Evolutionary conservation across 306 rosid genomes (phyloP), one percentile per base, ranked within the genome.

Genomic region (Gleditsia sinensis): DNA sequence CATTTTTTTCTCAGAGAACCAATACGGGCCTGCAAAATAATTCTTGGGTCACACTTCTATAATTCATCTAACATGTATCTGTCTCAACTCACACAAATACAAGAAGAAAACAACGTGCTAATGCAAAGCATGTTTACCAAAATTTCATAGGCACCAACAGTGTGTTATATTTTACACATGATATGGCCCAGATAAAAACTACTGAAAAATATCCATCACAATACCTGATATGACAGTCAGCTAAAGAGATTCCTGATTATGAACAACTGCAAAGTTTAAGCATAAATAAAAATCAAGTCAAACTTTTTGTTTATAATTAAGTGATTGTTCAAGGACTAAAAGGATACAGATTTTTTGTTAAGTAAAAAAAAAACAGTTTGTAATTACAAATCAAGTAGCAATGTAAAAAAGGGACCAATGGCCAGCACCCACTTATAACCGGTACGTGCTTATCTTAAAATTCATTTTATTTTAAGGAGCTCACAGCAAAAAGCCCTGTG

Each of bases 151-250:
- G 34, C 34, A 74, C 32, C 62, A 63, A n/a, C 62, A 53, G 50
- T 11, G 33, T 28, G 71, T 14, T 57, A 45, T 64, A 53, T 17
- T 70, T 51, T 64, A 72, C 59, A 59, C 59, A 48, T 27, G 60
- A 36, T 20, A 66, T 20, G 33, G 54, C 48, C 67, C 60, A 67
- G 40, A 51, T 50, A 60, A 36, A 54, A 45, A 51, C 48, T 34
- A 24, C 23, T 43, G 13, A 61, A 77, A 6, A 65, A 27, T 13
- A 54, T 23, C 59, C 50, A 30, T 14, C 64, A 39, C 33, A 58
- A 60, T 83, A 94, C 99, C 99, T 92, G 97, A 87, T 87, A 94
- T 72, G 97, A 85, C 30, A 92, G n/a, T n/a, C n/a, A n/a, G n/a
- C n/a, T n/a, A n/a, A n/a, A n/a, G n/a, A n/a, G n/a, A n/a, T n/a